These are phyloP conservation scores for Xerocomellus intermedius DNA, from an alignment of 768 basidiomycete species.

Conservation along the genomic window DNA sequence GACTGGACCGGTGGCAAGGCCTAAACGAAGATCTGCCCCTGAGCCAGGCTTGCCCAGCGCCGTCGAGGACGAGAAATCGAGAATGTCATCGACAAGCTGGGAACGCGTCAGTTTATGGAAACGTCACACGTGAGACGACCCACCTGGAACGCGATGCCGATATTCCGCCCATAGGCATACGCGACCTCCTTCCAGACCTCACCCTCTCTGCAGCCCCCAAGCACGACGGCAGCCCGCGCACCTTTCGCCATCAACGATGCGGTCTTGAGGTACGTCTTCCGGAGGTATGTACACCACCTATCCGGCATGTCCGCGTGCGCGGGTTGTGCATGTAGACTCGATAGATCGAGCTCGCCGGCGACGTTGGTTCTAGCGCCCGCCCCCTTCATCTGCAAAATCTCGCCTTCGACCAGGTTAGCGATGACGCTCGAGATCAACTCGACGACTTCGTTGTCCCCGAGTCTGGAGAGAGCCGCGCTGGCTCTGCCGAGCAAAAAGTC, in stretches of 20 bases:
- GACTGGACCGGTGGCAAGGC: conserved; percentile 82
- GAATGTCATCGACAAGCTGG: conserved; percentile 91
- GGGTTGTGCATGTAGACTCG: conserved; percentile 45
- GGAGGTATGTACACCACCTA: conserved; percentile 77
- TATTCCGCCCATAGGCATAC: conserved; percentile 86
- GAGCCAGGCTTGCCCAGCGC: conserved; percentile 84
- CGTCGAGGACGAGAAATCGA: conserved; percentile 84
- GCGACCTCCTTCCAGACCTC: conserved; percentile 87
- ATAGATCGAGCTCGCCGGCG: conserved; percentile 25
- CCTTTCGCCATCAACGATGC: conserved; percentile 90
- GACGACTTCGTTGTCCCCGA: conserved; percentile 87
- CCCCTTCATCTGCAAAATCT: conserved; percentile 72
- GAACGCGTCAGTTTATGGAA: not conserved
- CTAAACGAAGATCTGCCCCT: conserved; percentile 79
- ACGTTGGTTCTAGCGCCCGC: not conserved
- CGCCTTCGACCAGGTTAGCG: conserved; percentile 94
- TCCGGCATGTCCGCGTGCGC: conserved; percentile 34
- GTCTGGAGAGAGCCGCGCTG: conserved; percentile 78
- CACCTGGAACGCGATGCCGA: conserved; percentile 97
- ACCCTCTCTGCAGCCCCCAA: conserved; percentile 77
- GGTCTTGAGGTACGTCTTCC: conserved; percentile 92
- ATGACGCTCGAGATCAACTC: conserved; percentile 92
- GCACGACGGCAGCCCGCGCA: conserved; percentile 78
- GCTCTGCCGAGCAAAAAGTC: conserved; percentile 95
- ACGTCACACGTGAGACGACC: conserved; percentile 11